Evolutionary conservation across 176 grass and related monocot genomes (phyloP).

Genomic region (Aegilops sharonensis): DNA sequence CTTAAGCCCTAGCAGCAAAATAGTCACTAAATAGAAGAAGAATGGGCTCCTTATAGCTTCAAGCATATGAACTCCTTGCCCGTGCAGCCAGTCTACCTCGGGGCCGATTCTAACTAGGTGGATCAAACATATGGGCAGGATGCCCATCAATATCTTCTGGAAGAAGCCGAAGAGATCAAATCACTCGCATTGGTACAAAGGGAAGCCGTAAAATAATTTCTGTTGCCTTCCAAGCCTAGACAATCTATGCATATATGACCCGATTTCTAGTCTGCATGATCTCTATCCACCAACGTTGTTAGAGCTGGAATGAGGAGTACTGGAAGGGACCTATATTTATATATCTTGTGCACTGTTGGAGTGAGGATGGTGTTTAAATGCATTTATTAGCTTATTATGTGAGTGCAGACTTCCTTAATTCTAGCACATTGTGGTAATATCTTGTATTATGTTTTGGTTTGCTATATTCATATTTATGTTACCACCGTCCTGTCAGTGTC

Average conservation of each 20-base stretch:
- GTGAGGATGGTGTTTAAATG: not conserved
- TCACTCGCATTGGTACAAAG: not conserved
- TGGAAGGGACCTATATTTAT: not conserved
- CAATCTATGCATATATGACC: not conserved
- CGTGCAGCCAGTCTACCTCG: too few relatives aligned
- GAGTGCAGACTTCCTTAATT: not conserved
- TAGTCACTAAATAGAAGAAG: too few relatives aligned
- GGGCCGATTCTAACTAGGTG: too few relatives aligned
- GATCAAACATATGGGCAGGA: too few relatives aligned
- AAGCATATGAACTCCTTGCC: too few relatives aligned
- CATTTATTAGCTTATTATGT: not conserved
- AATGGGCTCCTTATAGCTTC: too few relatives aligned
- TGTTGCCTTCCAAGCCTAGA: not conserved
- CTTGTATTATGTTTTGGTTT: not conserved
- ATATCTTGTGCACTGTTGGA: not conserved
- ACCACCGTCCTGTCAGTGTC: too few relatives aligned
- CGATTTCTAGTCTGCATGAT: not conserved
- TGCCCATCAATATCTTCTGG: too few relatives aligned
- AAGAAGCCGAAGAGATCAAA: not conserved
- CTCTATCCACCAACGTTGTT: not conserved
- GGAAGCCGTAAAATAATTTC: too few relatives aligned
- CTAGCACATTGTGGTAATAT: not conserved
- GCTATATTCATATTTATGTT: not conserved
- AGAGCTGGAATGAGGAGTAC: not conserved
- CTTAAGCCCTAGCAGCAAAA: too few relatives aligned